Percentiles rank a stretch among this genome's conserved stretches.
These are phyloP conservation scores for Cokeromyces recurvatus DNA, from an alignment of 371 early-diverging fungal species.

Conservation along the genomic window DNA sequence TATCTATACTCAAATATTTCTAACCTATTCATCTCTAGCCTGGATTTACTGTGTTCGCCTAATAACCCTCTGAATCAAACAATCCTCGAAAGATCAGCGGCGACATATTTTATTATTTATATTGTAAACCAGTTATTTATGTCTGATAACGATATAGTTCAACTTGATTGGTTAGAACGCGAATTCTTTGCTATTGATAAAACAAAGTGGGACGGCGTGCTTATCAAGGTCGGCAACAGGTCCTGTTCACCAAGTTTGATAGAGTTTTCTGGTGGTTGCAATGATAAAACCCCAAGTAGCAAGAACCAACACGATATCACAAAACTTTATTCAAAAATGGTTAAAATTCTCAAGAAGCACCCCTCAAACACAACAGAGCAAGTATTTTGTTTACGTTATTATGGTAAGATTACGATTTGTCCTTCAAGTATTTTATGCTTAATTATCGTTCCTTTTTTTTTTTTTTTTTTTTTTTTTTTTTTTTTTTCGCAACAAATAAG, in stretches of 20 bases:
- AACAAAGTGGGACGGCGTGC: conserved; percentile 2
- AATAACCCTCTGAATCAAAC: not conserved
- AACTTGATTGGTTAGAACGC: conserved; percentile 1
- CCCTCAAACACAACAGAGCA: not conserved
- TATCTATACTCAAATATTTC: not conserved
- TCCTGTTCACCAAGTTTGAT: not conserved
- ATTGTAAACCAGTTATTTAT: conserved; percentile 2
- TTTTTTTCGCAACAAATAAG: too few species aligned
- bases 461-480: too few species aligned
- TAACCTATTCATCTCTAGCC: conserved; percentile 2
- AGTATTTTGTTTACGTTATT: conserved; percentile 2
- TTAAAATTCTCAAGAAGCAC: not conserved
- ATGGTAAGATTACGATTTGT: conserved; percentile 1
- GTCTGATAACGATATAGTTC: conserved; percentile 2
- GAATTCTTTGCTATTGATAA: conserved; percentile 2
- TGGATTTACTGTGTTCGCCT: not conserved
- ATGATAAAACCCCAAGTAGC: conserved; percentile 3
- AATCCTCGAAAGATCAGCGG: not conserved
- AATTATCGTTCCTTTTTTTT: not conserved
- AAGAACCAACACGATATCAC: not conserved
- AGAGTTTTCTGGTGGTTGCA: conserved; percentile 3
- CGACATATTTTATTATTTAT: not conserved
- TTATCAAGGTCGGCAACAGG: conserved; percentile 2
- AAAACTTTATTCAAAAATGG: conserved; percentile 1
- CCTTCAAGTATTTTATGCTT: not conserved